Evolutionary conservation across 495 filamentous ascomycete genomes (phyloP).

Genomic region (Penicillium soppii): DNA sequence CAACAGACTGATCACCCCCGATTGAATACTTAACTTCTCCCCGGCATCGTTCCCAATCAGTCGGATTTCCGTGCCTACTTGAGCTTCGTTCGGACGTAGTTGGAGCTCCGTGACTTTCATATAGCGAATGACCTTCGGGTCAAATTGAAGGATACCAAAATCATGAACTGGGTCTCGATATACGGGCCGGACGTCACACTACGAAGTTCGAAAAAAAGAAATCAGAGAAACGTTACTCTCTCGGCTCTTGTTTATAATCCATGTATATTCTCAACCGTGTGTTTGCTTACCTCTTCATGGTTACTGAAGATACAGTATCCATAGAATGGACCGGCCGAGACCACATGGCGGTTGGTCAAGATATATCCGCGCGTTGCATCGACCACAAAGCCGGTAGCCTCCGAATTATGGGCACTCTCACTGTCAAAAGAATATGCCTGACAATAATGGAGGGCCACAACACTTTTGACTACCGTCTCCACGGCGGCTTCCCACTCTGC

Average conservation of each 20-base stretch:
- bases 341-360: slow-evolving; percentile 88
- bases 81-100: slow-evolving; percentile 83
- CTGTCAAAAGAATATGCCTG: slow-evolving; percentile 99
- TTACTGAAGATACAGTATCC: slow-evolving; percentile 98
- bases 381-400: slow-evolving; percentile 97
- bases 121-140: slow-evolving; percentile 93
- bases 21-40: slow-evolving; percentile 97
- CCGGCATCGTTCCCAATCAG: slow-evolving; percentile 99
- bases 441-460: slow-evolving; percentile 97
- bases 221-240: no score
- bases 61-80: slow-evolving; percentile 88
- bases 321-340: slow-evolving; percentile 96
- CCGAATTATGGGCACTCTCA: slow-evolving; percentile 81
- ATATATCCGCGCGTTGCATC: slow-evolving; percentile 94
- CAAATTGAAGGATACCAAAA: slow-evolving; percentile 94
- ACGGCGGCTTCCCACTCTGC: slow-evolving; percentile 97
- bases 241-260: neutral
- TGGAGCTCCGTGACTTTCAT: slow-evolving; percentile 80
- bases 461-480: slow-evolving; percentile 85
- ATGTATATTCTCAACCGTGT: no score
- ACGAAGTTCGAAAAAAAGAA: no score
- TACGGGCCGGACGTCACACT: slow-evolving; percentile 96
- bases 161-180: slow-evolving; percentile 99
- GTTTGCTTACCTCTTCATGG: slow-evolving; percentile 76
- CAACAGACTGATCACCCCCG: slow-evolving; percentile 92